These are phyloP conservation scores for Takashimella koratensis DNA, from an alignment of 1,284 basidiomycete genomes.

Conservation along the genomic window DNA sequence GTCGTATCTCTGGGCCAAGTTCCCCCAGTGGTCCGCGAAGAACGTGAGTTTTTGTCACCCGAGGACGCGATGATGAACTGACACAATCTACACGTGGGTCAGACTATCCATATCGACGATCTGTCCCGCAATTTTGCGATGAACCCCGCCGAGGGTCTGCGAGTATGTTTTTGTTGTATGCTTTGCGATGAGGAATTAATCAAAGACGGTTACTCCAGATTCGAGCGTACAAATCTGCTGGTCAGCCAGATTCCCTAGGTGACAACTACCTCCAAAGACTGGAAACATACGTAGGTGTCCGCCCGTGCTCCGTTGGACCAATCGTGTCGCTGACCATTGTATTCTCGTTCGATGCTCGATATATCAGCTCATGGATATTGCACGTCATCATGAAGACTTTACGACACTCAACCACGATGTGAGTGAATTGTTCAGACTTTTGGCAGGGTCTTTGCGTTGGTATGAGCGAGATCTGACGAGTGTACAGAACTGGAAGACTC, in stretches of 20 bases:
- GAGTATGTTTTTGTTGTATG: conserved; percentile 48
- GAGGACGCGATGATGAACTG: too few species aligned
- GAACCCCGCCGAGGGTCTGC: conserved; percentile 77
- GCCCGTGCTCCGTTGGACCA: neutral
- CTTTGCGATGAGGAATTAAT: too few species aligned
- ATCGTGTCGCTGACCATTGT: neutral
- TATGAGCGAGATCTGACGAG: neutral
- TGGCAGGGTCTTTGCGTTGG: too few species aligned
- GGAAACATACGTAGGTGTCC: conserved; percentile 54
- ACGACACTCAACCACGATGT: conserved; percentile 36
- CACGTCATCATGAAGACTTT: conserved; percentile 35
- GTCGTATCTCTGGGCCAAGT: conserved; percentile 81
- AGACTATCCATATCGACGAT: conserved; percentile 82
- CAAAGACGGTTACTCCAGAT: conserved; percentile 53
- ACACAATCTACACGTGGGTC: too few species aligned
- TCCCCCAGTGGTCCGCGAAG: conserved; percentile 63
- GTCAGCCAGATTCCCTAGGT: conserved; percentile 56
- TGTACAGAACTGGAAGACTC: conserved; percentile 20
- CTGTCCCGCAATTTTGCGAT: conserved; percentile 82
- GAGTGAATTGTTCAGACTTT: too few species aligned
- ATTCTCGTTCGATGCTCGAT: neutral
- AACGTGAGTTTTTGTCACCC: too few species aligned
- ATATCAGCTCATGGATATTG: conserved; percentile 28
- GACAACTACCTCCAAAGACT: conserved; percentile 68
- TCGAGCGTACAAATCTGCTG: conserved; percentile 70